Evolutionary conservation across 1,284 basidiomycete species (phyloP), one percentile per base, ranked within the genome.

Genomic region (Phlebopus sp.): DNA sequence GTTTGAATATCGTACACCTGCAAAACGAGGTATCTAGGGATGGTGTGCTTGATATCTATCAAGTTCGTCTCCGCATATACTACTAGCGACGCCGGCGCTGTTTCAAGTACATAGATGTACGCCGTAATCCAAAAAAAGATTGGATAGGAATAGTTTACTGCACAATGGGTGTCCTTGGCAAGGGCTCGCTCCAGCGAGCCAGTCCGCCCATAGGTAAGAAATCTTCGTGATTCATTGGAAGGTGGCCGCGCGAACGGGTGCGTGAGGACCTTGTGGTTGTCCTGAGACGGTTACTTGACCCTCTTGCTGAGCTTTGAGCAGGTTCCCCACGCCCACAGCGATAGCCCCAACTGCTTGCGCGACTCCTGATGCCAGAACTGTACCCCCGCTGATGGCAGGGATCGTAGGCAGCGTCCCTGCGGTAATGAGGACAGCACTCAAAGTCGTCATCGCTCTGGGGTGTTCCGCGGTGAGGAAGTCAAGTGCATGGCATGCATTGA

Each of bases 331-430:
- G 4, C 84, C 86, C 2, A 89, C 76, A 1, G 84, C 86, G 46
- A 89, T 81, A 1, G 84, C 84, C 9, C 86, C 86, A 17, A 85
- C 79, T 1, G 86, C 85, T 55, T 89, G 86, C 13, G 78, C 83
- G 5, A 86, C 81, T 13, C 79, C 75, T 11, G 82, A 78, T 5
- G 86, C 86, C 29, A 89, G 72, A 51, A 86, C 70, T 0, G 83
- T 81, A 17, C 85, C 85, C 18, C 84, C 84, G 40, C 71, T 73
- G 56, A 88, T 76, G 2, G 74, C 83, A 18, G 86, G 86, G 31
- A 88, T 77, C 0, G 84, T 67, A 1, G 86, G 86, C 35, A 89
- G 73, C 30, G 82, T 80, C 34, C 86, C 86, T 37, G 82, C 82
- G 5, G 85, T 86, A 60, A 89, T 84, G 53, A 89, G 76, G 48